Base-by-base conservation (phyloP, 2,329 filamentous ascomycete genomes). In the Alternaria hordeiaustralica region DNA sequence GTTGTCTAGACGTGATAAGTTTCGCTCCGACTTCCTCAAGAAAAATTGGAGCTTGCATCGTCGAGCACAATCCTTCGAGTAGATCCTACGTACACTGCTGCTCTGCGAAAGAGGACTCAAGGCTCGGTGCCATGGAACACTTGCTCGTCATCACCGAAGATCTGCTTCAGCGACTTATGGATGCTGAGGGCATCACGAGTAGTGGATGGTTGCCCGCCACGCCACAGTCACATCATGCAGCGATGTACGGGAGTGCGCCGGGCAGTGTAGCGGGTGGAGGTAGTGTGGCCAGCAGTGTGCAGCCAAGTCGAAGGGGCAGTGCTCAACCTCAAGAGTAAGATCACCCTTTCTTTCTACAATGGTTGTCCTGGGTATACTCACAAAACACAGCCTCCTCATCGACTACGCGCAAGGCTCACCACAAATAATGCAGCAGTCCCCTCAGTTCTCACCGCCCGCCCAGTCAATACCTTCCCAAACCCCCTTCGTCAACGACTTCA, bases 101-200 rank as follows among this genome's bases (percentile, higher is more conserved):
- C 36, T 77, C 74, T 20, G 75, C 77, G 6, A 75, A 75, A 21
- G 77, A 79, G 57, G 60, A 69, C 36, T 72, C 75, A 0, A 71
- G 77, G 6, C 63, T 75, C 12, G 74, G 71, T 44, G 77, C 77
- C 7, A 43, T 74, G 26, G 76, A 79, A 50, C 77, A 79, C 44
- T 58, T 79, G 15, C 76, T 79, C 20, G 72, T 78, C 58, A 78
- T 79, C 50, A 78, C 75, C 8, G 77, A 79, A 61, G 76, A 79
- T 46, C 58, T 79, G 8, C 61, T 79, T 21, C 69, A 77, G 28
- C 66, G 76, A 18, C 66, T 79, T 23, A 67, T 79, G 45, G 76
- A 78, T 25, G 58, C 67, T 9, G 75, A 79, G 61, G 75, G 75
- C 6, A 79, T 79, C 50, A 70, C 67, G 13, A 77, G 76, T 56